Evolutionary conservation across 164 flowering plant species (phyloP), one percentile per base, ranked within the genome.

Genomic region (Umbellularia californica): DNA sequence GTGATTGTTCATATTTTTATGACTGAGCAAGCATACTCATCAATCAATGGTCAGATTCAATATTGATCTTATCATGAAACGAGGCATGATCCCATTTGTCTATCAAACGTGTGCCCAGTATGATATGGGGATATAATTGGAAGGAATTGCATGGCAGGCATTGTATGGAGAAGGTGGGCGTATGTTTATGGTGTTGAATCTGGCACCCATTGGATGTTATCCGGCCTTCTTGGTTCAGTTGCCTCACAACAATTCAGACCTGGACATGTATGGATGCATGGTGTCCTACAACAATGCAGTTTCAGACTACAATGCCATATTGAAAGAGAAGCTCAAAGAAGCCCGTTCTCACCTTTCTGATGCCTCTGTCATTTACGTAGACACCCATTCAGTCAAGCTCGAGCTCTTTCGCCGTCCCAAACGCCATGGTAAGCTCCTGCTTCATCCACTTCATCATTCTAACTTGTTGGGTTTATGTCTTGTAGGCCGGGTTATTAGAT

Each of bases 141-240:
- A 58, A 17, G 22, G 27, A 65, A 12, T 65, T 65, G 68, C 27
- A 24, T 47, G 9, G 24, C 71, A 85, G 87, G 83, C 74, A 69
- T 58, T 84, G 20, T 84, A 92, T 70, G 85, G 41, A 1, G 64
- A 90, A 50, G 95, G 97, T 0, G 96, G 96, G n/a, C 83, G 90
- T 2, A 81, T 90, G 63, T 87, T 95, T 78, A 30, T 89, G 51
- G 92, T 95, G 58, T 83, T 85, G 0, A 92, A 95, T 75, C 83
- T 92, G 19, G 97, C 95, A 6, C 97, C 98, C 1, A 76, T 92
- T 1, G 97, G 97, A 0, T 94, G 98, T 70, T 93, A 86, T 68
- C 98, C 98, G 3, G 75, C 90, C 5, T 82, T 92, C 30, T 24
- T 94, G 77, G 90, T 77, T 5, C 67, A 78, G 75, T 87, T 88